Conservation (phyloP, 257 asterid genomes). For the Scutellaria minor region DNA sequence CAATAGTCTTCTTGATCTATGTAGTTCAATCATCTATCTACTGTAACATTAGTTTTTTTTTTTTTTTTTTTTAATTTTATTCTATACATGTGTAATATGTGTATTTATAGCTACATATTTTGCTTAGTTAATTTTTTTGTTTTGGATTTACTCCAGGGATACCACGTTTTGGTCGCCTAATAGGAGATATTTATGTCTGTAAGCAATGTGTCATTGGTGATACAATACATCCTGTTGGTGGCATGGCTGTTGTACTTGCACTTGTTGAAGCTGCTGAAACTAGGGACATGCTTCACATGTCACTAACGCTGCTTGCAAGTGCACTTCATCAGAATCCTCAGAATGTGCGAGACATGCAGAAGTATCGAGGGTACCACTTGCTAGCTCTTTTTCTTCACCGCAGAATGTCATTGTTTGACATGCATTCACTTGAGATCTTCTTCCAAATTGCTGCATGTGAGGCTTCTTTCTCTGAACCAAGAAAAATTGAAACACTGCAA, state of each 20-base stretch:
- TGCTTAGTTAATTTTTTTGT: slow-evolving; percentile 28
- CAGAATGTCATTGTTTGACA: slow-evolving; percentile 92
- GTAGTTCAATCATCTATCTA: slow-evolving; percentile 3
- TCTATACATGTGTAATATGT: neutral
- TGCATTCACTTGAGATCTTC: slow-evolving; percentile 97
- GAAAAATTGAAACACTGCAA: slow-evolving; percentile 48
- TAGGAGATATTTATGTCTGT: slow-evolving; percentile 88
- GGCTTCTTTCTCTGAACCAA: slow-evolving; percentile 97
- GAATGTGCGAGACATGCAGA: slow-evolving; percentile 95
- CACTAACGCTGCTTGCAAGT: slow-evolving; percentile 81
- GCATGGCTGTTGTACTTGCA: slow-evolving; percentile 94
- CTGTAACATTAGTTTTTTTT: neutral
- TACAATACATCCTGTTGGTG: slow-evolving; percentile 92
- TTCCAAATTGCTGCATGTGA: slow-evolving; percentile 99
- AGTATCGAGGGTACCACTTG: slow-evolving; percentile 93
- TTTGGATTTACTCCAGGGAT: slow-evolving; percentile 64
- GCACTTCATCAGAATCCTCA: slow-evolving; percentile 98
- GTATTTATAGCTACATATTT: neutral
- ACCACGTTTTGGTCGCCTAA: slow-evolving; percentile 97
- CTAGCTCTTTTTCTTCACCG: slow-evolving; percentile 92
- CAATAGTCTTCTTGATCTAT: slow-evolving; percentile 11
- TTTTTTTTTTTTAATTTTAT: neutral
- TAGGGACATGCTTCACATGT: slow-evolving; percentile 98
- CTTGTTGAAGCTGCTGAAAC: slow-evolving; percentile 99
- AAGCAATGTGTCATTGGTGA: slow-evolving; percentile 94